Evolutionary conservation across 1,284 basidiomycete genomes (phyloP).

Genomic region (Tilletiaria anomala): DNA sequence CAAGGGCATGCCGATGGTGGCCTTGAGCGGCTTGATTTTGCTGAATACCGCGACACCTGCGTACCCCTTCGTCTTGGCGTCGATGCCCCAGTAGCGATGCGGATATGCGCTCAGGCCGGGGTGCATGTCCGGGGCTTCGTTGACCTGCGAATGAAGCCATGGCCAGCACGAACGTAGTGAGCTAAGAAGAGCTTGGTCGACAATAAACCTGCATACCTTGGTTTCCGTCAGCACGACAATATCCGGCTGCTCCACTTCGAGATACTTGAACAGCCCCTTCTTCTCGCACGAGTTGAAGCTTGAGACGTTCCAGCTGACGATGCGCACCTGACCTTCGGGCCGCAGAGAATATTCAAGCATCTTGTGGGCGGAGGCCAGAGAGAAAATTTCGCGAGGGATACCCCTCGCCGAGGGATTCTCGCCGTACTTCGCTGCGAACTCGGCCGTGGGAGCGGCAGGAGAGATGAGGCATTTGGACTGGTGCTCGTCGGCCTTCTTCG

Average conservation of each 20-base stretch:
- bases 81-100: slow-evolving; percentile 36
- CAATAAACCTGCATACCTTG: slow-evolving; percentile 22
- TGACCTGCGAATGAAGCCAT: slow-evolving; percentile 5
- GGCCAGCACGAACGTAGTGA: neutral
- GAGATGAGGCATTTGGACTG: too few species aligned
- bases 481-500: too few species aligned
- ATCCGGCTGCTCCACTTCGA: slow-evolving; percentile 33
- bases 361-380: too few species aligned
- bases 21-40: slow-evolving; percentile 54
- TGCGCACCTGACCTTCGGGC: slow-evolving; percentile 10
- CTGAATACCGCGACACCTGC: slow-evolving; percentile 69
- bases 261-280: slow-evolving; percentile 32
- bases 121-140: slow-evolving; percentile 20
- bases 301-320: slow-evolving; percentile 34
- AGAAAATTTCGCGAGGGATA: too few species aligned
- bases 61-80: slow-evolving; percentile 28
- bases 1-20: slow-evolving; percentile 4
- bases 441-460: neutral
- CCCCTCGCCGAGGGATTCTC: neutral
- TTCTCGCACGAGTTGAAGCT: slow-evolving; percentile 23
- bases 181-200: neutral
- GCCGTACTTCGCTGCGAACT: neutral
- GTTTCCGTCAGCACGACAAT: slow-evolving; percentile 33
- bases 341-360: too few species aligned
- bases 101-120: slow-evolving; percentile 20